Evolutionary conservation across 208 protist genomes (phyloP).

Genomic region (Leishmania gerbilli): DNA sequence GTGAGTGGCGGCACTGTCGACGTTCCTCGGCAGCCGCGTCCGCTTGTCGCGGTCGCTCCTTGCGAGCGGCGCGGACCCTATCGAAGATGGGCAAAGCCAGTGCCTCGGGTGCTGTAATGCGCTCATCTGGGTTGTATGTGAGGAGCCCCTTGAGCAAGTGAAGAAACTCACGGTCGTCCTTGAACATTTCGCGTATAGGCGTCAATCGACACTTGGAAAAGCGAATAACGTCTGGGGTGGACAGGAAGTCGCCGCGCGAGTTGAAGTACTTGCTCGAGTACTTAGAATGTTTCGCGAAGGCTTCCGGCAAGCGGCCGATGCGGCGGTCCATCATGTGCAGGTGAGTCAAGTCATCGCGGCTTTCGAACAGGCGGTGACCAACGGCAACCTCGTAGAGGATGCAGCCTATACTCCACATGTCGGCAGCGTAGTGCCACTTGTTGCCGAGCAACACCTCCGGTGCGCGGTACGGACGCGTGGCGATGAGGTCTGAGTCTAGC

Average conservation of each 20-base stretch:
- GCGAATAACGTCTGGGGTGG: slow-evolving; percentile 38
- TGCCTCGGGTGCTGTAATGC: slow-evolving; percentile 69
- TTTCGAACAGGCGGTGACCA: slow-evolving; percentile 92
- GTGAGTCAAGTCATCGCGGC: slow-evolving; percentile 84
- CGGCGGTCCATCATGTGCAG: slow-evolving; percentile 77
- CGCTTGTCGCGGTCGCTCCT: slow-evolving; percentile 2
- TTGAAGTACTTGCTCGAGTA: slow-evolving; percentile 68
- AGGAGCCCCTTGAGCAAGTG: slow-evolving; percentile 67
- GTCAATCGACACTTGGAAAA: slow-evolving; percentile 40
- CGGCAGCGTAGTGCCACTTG: slow-evolving; percentile 90
- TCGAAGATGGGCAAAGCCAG: slow-evolving; percentile 74
- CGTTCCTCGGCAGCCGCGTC: slow-evolving; percentile 8
- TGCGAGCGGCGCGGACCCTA: background rate
- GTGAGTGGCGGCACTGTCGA: slow-evolving; percentile 2
- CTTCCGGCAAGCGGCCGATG: slow-evolving; percentile 63
- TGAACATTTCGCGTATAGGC: slow-evolving; percentile 47
- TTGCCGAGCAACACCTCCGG: slow-evolving; percentile 89
- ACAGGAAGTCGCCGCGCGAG: slow-evolving; percentile 46
- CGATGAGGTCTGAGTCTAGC: slow-evolving; percentile 83
- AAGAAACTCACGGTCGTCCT: slow-evolving; percentile 57
- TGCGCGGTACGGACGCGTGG: slow-evolving; percentile 92
- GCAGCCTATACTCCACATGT: slow-evolving; percentile 94
- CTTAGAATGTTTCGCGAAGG: slow-evolving; percentile 42
- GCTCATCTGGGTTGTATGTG: slow-evolving; percentile 66
- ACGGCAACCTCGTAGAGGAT: slow-evolving; percentile 93